These are phyloP conservation scores for Cytospora leucostoma DNA, from an alignment of 2,329 filamentous ascomycete species.

Conservation along the genomic window DNA sequence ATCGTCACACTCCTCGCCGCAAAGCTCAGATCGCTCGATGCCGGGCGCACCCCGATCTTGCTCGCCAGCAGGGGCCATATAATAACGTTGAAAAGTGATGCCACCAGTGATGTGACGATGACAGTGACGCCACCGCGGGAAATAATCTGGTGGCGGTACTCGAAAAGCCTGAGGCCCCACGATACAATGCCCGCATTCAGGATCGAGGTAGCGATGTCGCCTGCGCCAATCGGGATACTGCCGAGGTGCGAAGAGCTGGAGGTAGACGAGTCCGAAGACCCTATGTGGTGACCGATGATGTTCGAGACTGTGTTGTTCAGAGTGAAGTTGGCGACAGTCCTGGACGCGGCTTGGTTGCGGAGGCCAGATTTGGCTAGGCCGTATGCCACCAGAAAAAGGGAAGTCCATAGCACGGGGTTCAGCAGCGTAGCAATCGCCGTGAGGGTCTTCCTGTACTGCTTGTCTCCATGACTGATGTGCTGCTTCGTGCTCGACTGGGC, in stretches of 20 bases:
- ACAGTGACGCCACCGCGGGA: conserved; percentile 46
- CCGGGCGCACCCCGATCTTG: conserved; percentile 39
- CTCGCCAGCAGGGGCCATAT: conserved; percentile 43
- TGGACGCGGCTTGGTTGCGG: conserved; percentile 28
- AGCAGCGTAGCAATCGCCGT: conserved; percentile 41
- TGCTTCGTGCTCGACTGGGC: conserved; percentile 42
- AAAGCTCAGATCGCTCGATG: conserved; percentile 45
- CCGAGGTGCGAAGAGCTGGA: not conserved
- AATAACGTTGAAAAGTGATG: conserved; percentile 47
- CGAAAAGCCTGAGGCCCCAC: conserved; percentile 57
- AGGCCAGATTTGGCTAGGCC: conserved; percentile 41
- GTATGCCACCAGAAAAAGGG: conserved; percentile 48
- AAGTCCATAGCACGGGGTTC: conserved; percentile 52
- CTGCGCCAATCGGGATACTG: conserved; percentile 41
- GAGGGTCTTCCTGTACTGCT: conserved; percentile 32
- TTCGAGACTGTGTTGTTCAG: conserved; percentile 37
- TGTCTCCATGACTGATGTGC: not conserved
- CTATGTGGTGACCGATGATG: conserved; percentile 31
- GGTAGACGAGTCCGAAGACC: conserved; percentile 29
- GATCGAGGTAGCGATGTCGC: conserved; percentile 50
- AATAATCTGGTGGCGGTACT: conserved; percentile 49
- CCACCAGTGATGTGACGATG: conserved; percentile 39
- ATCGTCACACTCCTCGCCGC: conserved; percentile 53
- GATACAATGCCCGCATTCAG: conserved; percentile 54
- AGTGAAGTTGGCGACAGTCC: conserved; percentile 34